A percentile compares a stretch with the other conserved stretches of the same genome.
These are phyloP conservation scores for Fermentozyma sake DNA, from an alignment of 1,139 yeast species.

Conservation along the genomic window DNA sequence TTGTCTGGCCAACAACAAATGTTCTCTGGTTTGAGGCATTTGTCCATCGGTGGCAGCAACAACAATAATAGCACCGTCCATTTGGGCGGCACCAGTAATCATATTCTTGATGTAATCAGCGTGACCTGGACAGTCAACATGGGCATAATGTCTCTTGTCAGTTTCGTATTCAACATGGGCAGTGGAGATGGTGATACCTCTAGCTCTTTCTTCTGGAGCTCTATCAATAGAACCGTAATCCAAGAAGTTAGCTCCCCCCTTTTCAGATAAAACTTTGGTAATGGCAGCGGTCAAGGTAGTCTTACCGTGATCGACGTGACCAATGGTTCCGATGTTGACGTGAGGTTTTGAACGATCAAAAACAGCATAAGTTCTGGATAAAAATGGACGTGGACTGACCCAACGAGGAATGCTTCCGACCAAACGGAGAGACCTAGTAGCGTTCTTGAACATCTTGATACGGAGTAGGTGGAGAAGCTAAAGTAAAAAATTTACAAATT, in stretches of 20 bases:
- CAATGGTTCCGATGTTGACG: slow-evolving; percentile 88
- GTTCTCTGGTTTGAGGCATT: slow-evolving; percentile 99
- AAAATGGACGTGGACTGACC: slow-evolving; percentile 20
- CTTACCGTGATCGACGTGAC: slow-evolving; percentile 98
- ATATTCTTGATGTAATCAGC: slow-evolving; percentile 97
- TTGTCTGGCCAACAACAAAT: slow-evolving; percentile 95
- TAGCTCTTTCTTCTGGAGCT: slow-evolving; percentile 99
- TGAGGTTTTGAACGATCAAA: slow-evolving; percentile 94
- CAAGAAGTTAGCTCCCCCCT: slow-evolving; percentile 90
- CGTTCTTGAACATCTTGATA: slow-evolving; percentile 16
- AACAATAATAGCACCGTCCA: slow-evolving; percentile 99
- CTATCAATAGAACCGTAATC: slow-evolving; percentile 93
- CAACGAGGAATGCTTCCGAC: slow-evolving; percentile 13
- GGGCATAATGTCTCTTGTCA: slow-evolving; percentile 28
- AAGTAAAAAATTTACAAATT: slow-evolving; percentile 1
- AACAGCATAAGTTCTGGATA: slow-evolving; percentile 53
- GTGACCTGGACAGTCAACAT: slow-evolving; percentile 75
- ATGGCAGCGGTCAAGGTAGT: slow-evolving; percentile 98
- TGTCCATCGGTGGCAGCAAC: slow-evolving; percentile 99
- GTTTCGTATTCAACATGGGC: slow-evolving; percentile 88
- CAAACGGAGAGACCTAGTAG: slow-evolving; percentile 17
- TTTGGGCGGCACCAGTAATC: slow-evolving; percentile 99
- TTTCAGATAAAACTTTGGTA: slow-evolving; percentile 84
- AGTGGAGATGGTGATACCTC: slow-evolving; percentile 98
- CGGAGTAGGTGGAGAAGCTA: slow-evolving; percentile 2